These are phyloP conservation scores for Pichia cactophila DNA, from an alignment of 1,139 yeast species.

Conservation along the genomic window DNA sequence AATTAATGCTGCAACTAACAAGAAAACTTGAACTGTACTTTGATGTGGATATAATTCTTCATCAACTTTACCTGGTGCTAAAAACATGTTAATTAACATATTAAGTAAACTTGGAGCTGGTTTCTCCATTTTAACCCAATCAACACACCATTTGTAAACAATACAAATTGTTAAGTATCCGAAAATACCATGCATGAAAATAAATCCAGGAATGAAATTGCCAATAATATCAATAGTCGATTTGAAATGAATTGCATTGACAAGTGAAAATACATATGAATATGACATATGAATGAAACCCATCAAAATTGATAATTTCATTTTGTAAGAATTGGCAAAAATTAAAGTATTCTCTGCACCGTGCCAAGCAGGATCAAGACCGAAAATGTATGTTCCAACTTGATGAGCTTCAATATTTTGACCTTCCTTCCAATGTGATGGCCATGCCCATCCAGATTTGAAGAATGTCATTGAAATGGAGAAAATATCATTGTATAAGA, in stretches of 20 bases:
- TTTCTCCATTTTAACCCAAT: conserved; percentile 60
- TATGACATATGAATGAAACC: conserved; percentile 76
- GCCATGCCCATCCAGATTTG: conserved; percentile 73
- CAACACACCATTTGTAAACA: conserved; percentile 70
- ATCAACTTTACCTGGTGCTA: conserved; percentile 66
- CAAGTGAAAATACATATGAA: conserved; percentile 61
- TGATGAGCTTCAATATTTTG: conserved; percentile 48
- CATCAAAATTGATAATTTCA: conserved; percentile 75
- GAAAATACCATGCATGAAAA: conserved; percentile 78
- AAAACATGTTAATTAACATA: conserved; percentile 76
- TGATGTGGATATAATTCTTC: conserved; percentile 63
- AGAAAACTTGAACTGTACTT: conserved; percentile 49
- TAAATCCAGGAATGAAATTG: conserved; percentile 69
- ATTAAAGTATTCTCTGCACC: conserved; percentile 70
- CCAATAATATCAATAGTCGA: conserved; percentile 65
- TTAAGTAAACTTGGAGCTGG: conserved; percentile 78
- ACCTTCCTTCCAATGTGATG: conserved; percentile 48
- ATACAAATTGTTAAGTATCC: conserved; percentile 69
- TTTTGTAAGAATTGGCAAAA: conserved; percentile 72
- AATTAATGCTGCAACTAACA: conserved; percentile 52
- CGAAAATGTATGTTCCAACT: conserved; percentile 57
- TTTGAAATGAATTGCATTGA: conserved; percentile 51
- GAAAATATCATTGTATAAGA: conserved; percentile 68
- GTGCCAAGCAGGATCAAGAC: conserved; percentile 76
- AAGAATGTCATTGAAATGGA: conserved; percentile 72